These are phyloP conservation scores for Aspergillus mulundensis DNA, from an alignment of 495 filamentous ascomycete species.

Conservation along the genomic window DNA sequence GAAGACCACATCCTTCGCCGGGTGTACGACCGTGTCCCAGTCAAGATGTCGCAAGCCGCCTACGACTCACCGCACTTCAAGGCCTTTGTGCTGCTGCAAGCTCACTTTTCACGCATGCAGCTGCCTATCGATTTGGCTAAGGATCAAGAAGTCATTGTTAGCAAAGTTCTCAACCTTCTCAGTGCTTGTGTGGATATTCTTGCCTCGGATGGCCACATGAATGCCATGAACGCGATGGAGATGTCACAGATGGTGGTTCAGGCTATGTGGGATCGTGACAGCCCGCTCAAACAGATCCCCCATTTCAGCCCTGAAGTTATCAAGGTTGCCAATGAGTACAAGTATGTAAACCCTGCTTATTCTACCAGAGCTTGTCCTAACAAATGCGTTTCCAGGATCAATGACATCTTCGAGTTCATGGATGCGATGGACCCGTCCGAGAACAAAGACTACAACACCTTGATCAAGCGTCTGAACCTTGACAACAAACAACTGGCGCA, in stretches of 20 bases:
- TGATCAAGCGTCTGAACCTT: constrained; percentile 74
- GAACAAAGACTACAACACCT: constrained; percentile 68
- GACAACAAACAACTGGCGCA: constrained; percentile 78
- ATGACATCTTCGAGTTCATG: constrained; percentile 97
- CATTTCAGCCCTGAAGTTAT: constrained; percentile 84
- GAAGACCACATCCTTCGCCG: constrained; percentile 84
- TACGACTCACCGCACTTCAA: constrained; percentile 98
- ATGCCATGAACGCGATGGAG: constrained; percentile 98
- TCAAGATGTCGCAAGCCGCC: constrained; percentile 82
- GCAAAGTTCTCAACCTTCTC: constrained; percentile 80
- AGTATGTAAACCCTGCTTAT: constrained; percentile 50
- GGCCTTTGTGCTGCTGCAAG: constrained; percentile 91
- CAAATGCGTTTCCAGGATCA: constrained; percentile 49
- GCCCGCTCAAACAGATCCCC: constrained; percentile 94
- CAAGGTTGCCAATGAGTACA: constrained; percentile 73
- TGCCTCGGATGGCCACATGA: constrained; percentile 91
- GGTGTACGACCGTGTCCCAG: constrained; percentile 89
- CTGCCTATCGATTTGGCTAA: constrained; percentile 95
- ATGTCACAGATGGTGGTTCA: constrained; percentile 99
- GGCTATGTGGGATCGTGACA: constrained; percentile 98
- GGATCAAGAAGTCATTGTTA: constrained; percentile 85
- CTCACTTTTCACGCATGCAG: constrained; percentile 96
- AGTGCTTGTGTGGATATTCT: constrained; percentile 93
- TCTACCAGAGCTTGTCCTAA: constrained; percentile 31
- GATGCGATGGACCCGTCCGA: constrained; percentile 94